Conservation (phyloP, 176 grass and related monocot genomes). For the Ensete glaucum region DNA sequence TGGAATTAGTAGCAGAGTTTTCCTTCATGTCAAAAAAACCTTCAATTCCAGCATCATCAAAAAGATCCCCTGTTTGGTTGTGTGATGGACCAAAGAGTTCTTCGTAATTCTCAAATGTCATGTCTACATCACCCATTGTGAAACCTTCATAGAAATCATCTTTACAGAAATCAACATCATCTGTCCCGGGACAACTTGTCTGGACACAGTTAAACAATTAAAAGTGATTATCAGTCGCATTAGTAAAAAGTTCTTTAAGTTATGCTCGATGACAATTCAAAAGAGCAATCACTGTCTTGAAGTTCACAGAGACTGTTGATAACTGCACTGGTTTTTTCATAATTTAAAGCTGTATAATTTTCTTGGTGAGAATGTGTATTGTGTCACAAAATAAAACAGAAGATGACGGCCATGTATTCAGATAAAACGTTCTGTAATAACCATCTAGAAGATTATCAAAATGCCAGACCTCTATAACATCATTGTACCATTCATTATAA, state of each 20-base stretch:
- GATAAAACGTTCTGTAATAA: neutral
- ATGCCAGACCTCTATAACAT: neutral
- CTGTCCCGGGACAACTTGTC: conserved; percentile 32
- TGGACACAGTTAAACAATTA: conserved; percentile 23
- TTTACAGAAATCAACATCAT: conserved; percentile 59
- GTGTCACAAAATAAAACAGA: neutral
- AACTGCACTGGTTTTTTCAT: neutral
- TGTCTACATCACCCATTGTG: conserved; percentile 63
- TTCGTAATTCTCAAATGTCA: conserved; percentile 90
- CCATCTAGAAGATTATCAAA: neutral
- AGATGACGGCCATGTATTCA: neutral
- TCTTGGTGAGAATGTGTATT: neutral
- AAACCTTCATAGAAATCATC: conserved; percentile 69
- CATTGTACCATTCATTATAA: neutral
- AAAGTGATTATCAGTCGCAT: no score
- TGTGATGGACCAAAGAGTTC: conserved; percentile 77
- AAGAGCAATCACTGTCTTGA: neutral
- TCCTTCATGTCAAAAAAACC: conserved; percentile 81
- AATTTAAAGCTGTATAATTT: neutral
- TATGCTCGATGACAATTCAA: neutral
- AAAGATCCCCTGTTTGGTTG: conserved; percentile 59
- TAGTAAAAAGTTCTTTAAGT: neutral
- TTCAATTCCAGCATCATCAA: conserved; percentile 91
- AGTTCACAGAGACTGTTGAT: neutral
- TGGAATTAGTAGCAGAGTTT: conserved; percentile 30